These are phyloP conservation scores for Ustanciosporium gigantosporum DNA, from an alignment of 1,284 basidiomycete species.

Conservation along the genomic window DNA sequence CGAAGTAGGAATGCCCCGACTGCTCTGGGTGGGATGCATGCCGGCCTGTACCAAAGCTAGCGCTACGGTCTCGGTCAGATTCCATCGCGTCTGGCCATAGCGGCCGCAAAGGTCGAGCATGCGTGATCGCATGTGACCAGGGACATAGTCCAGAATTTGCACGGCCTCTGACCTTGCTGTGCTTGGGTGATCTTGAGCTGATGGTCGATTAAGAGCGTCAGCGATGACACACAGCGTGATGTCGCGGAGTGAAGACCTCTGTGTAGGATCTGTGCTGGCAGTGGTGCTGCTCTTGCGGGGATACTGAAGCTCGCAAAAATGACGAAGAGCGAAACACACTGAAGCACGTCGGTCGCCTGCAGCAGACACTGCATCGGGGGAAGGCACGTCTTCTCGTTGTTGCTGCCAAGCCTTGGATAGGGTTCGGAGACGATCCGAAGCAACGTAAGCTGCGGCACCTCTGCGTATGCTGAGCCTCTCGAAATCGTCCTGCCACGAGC, in stretches of 20 bases:
- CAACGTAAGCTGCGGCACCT: slow-evolving; percentile 1
- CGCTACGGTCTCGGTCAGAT: slow-evolving; percentile 13
- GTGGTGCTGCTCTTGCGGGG: no score
- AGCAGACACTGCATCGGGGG: no score
- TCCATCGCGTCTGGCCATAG: slow-evolving; percentile 10
- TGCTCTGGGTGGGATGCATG: neutral
- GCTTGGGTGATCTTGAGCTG: neutral
- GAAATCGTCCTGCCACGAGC: slow-evolving; percentile 35
- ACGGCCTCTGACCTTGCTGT: neutral
- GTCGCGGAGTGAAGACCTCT: slow-evolving; percentile 8
- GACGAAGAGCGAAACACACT: no score
- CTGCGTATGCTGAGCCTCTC: slow-evolving; percentile 15
- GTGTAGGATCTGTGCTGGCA: no score
- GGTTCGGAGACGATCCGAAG: neutral
- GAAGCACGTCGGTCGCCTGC: no score
- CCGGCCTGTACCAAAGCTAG: slow-evolving; percentile 5
- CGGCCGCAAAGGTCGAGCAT: slow-evolving; percentile 21
- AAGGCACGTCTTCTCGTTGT: no score
- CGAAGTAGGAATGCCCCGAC: neutral
- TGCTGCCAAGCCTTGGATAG: no score
- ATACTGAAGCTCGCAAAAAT: no score
- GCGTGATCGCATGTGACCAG: slow-evolving; percentile 14
- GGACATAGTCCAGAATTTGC: slow-evolving; percentile 21
- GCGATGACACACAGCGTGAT: slow-evolving; percentile 27
- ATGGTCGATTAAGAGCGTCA: slow-evolving; percentile 11